These are phyloP conservation scores for Crithidia acanthocephali DNA, from an alignment of 208 protist genomes.

Conservation along the genomic window DNA sequence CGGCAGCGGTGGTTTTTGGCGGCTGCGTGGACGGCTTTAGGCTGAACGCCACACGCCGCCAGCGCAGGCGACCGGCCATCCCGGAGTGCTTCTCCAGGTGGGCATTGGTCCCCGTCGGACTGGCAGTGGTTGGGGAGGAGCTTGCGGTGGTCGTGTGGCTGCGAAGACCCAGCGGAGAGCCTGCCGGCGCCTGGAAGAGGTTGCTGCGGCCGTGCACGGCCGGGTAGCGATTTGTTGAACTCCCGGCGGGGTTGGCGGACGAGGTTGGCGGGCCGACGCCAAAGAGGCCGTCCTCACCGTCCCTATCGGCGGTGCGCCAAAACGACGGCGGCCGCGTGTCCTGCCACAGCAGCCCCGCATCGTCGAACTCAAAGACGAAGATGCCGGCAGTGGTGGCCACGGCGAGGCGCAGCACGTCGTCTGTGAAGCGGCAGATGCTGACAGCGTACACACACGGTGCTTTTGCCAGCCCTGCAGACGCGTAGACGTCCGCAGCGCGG, in stretches of 20 bases:
- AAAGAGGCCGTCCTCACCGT: conserved; percentile 6
- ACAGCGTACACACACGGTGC: conserved; percentile 33
- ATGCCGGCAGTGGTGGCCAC: conserved; percentile 48
- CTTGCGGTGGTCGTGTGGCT: background rate
- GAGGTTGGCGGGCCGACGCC: background rate
- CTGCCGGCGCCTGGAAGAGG: background rate
- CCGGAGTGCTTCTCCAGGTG: conserved; percentile 2
- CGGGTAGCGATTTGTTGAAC: background rate
- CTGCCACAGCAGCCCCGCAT: conserved; percentile 41
- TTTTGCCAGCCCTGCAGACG: background rate
- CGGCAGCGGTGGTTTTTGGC: background rate
- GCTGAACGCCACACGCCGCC: conserved; percentile 19
- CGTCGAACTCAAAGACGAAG: conserved; percentile 57
- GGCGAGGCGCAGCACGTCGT: conserved; percentile 47
- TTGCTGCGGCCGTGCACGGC: conserved; percentile 4
- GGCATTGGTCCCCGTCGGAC: background rate
- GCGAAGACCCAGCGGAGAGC: background rate
- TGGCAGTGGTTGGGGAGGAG: background rate
- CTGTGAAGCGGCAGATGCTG: conserved; percentile 50
- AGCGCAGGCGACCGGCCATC: conserved; percentile 26
- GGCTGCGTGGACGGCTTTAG: conserved; percentile 2
- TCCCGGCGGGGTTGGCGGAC: background rate
- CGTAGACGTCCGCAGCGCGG: background rate
- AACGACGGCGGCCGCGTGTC: conserved; percentile 23
- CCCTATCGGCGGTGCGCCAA: conserved; percentile 13